Conservation (phyloP, 2,329 filamentous ascomycete species). For the Fusarium sp. region DNA sequence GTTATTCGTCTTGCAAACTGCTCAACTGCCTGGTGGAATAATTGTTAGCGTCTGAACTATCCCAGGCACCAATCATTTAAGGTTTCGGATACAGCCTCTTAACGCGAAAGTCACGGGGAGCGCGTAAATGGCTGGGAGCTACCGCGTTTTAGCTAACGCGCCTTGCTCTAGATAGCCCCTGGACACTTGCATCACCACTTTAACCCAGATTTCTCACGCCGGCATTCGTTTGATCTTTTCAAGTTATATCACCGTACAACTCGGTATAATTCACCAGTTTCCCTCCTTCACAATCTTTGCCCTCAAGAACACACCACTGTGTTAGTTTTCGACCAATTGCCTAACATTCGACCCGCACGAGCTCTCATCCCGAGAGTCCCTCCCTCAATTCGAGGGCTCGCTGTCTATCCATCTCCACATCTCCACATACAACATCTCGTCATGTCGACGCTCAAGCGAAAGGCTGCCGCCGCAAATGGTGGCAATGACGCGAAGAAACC, state of each 20-base stretch:
- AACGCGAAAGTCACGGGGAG: conserved; percentile 39
- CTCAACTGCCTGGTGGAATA: conserved; percentile 6
- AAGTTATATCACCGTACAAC: conserved; percentile 4
- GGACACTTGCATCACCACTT: conserved; percentile 27
- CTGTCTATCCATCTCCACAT: conserved; percentile 28
- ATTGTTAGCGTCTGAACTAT: conserved; percentile 8
- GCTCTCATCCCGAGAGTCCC: conserved; percentile 19
- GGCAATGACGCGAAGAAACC: conserved; percentile 71
- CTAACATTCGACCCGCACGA: conserved; percentile 31
- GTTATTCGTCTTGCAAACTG: not conserved
- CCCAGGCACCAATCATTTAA: conserved; percentile 31
- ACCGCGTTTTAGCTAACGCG: conserved; percentile 40
- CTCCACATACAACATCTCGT: conserved; percentile 37
- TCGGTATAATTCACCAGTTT: not conserved
- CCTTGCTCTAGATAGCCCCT: conserved; percentile 24
- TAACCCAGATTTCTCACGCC: conserved; percentile 23
- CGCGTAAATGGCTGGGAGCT: conserved; percentile 33
- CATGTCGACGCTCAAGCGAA: conserved; percentile 73
- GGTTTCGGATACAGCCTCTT: conserved; percentile 10
- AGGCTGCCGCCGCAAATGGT: conserved; percentile 60
- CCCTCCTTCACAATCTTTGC: not conserved
- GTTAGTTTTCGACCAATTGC: conserved; percentile 2
- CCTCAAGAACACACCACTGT: not conserved
- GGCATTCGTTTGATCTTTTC: conserved; percentile 2
- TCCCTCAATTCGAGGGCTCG: conserved; percentile 27